phyloP scores from a whole-genome alignment of 1,284 basidiomycete genomes.

The Malassezia nana region DNA sequence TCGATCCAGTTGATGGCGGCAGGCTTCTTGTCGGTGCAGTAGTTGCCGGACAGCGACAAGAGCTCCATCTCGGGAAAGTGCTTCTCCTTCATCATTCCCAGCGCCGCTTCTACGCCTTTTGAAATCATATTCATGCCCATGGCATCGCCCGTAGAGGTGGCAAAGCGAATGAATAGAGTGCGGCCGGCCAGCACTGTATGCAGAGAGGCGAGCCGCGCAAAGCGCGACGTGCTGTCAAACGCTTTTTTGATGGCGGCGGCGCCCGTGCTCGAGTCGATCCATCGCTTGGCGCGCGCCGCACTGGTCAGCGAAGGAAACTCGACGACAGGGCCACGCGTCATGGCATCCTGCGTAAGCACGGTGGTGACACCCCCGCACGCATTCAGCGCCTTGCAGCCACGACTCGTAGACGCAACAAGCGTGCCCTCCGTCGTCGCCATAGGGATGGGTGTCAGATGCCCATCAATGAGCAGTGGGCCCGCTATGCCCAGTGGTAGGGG shows the following conservation, averaged over 20 bases:
- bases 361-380: slow-evolving; percentile 89
- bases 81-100: slow-evolving; percentile 64
- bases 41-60: slow-evolving; percentile 91
- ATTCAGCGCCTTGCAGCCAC: slow-evolving; percentile 95
- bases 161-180: slow-evolving; percentile 89
- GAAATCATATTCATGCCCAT: slow-evolving; percentile 99
- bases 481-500: slow-evolving; percentile 93
- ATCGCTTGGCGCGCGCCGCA: slow-evolving; percentile 74
- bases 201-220: slow-evolving; percentile 41
- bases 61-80: slow-evolving; percentile 87
- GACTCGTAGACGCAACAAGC: slow-evolving; percentile 89
- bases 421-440: slow-evolving; percentile 99
- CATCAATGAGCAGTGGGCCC: slow-evolving; percentile 86
- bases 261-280: slow-evolving; percentile 79
- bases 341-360: slow-evolving; percentile 81
- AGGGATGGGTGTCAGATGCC: slow-evolving; percentile 73
- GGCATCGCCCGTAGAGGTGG: slow-evolving; percentile 88
- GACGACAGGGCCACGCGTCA: slow-evolving; percentile 96
- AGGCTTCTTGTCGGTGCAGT: slow-evolving; percentile 99
- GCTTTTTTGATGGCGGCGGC: slow-evolving; percentile 66
- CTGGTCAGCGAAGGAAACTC: slow-evolving; percentile 76
- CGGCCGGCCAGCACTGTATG: slow-evolving; percentile 44
- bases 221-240: slow-evolving; percentile 70
- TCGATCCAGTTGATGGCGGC: slow-evolving; percentile 99
- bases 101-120: slow-evolving; percentile 63